These are phyloP conservation scores for Leccinum solheimii DNA, from an alignment of 1,284 basidiomycete species.

Conservation along the genomic window DNA sequence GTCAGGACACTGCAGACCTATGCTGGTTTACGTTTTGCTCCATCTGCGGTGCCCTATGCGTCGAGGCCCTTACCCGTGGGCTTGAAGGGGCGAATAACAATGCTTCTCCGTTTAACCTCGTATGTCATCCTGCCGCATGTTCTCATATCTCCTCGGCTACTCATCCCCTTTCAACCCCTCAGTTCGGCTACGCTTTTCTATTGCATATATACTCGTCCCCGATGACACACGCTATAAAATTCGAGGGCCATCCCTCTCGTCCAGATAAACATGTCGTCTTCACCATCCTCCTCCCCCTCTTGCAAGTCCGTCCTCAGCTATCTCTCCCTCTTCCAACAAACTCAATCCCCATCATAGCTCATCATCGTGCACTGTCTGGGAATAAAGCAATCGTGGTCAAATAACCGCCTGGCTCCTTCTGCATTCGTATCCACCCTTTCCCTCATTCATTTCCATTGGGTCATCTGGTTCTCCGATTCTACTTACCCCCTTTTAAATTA, in stretches of 20 bases:
- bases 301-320: constrained; percentile 48
- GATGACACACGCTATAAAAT: constrained; percentile 50
- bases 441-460: constrained; percentile 64
- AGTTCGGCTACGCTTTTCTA: constrained; percentile 76
- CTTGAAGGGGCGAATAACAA: constrained; percentile 61
- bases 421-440: constrained; percentile 57
- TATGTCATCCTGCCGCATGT: constrained; percentile 36
- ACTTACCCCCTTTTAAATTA: constrained; percentile 71
- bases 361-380: constrained; percentile 64
- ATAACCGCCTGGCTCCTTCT: constrained; percentile 65
- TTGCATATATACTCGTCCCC: constrained; percentile 71
- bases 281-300: constrained; percentile 65
- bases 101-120: constrained; percentile 65
- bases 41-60: constrained; percentile 60
- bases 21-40: constrained; percentile 73
- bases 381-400: constrained; percentile 58
- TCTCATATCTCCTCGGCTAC: neutral
- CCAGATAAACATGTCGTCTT: constrained; percentile 69
- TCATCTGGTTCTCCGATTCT: constrained; percentile 50
- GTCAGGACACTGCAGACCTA: constrained; percentile 57
- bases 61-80: constrained; percentile 64
- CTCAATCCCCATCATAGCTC: constrained; percentile 41
- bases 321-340: neutral
- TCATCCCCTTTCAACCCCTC: neutral
- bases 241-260: constrained; percentile 48